Base-by-base conservation (phyloP, 2,329 filamentous ascomycete species). In the Ilyonectria sp. region DNA sequence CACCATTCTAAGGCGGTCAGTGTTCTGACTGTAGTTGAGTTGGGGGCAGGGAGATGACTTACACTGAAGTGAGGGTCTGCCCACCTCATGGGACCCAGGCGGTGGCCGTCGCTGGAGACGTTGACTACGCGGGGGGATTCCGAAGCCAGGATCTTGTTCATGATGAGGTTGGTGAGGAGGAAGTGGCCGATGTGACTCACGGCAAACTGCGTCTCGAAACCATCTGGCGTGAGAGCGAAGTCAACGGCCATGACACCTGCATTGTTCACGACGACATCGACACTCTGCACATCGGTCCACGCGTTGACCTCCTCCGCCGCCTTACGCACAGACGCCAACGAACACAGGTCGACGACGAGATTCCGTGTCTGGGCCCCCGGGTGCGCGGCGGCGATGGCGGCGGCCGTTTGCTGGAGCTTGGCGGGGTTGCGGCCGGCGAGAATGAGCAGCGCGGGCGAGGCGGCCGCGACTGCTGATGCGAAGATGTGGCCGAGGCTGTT, bases 181-280 rank as follows among this genome's bases (percentile, higher is more conserved):
- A 83, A 87, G 70, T 85, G 85, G 0, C 80, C 82, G 6, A 87
- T 57, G 58, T 87, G 82, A 57, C 85, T 86, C 2, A 80, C 81
- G 0, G 79, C 82, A 55, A 87, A 82, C 63, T 85, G 83, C 60
- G 76, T 74, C 75, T 84, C 85, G 44, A 80, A 71, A 0, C 83
- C 82, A 50, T 86, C 83, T 0, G 69, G 66, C 0, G 79, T 80
- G 8, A 74, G 64, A 1, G 65, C 66, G 15, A 72, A 78, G 0
- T 74, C 71, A 2, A 77, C 58, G 2, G 76, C 82, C 83, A 85
- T 85, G 55, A 85, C 77, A 3, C 78, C 82, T 0, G 83, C 82
- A 62, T 82, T 83, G 63, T 85, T 85, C 11, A 85, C 78, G 11
- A 85, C 61, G 5, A 83, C 76, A 46, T 85, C 81, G 15, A 85